Evolutionary conservation across 495 filamentous ascomycete genomes (phyloP).

Genomic region (Niebla homalea): DNA sequence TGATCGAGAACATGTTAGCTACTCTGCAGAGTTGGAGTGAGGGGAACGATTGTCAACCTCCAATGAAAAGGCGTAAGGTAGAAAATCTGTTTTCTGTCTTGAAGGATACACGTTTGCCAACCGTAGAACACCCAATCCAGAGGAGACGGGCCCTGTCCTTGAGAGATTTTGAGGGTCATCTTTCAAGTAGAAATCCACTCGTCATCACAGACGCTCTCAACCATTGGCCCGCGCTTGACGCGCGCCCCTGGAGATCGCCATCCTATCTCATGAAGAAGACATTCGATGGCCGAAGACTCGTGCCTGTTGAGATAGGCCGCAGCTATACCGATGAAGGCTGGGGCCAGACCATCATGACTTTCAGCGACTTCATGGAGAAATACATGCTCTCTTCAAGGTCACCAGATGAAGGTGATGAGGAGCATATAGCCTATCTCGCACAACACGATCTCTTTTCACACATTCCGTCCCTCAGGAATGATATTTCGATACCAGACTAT

Average conservation of each 20-base stretch:
- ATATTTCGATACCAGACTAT: constrained; percentile 72
- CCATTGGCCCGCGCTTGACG: constrained; percentile 69
- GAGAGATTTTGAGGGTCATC: constrained; percentile 50
- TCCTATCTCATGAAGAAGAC: constrained; percentile 66
- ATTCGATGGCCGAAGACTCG: constrained; percentile 60
- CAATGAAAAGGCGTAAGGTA: constrained; percentile 18
- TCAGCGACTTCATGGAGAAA: constrained; percentile 54
- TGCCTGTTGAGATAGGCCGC: constrained; percentile 81
- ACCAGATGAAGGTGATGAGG: neutral
- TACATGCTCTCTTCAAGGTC: constrained; percentile 32
- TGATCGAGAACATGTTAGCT: constrained; percentile 41
- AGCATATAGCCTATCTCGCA: constrained; percentile 59
- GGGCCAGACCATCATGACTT: constrained; percentile 71
- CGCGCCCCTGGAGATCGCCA: constrained; percentile 55
- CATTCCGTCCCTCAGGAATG: constrained; percentile 60
- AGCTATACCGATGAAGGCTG: constrained; percentile 79
- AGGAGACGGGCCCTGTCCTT: constrained; percentile 28
- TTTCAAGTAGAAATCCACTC: constrained; percentile 42
- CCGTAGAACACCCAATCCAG: constrained; percentile 26
- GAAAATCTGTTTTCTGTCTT: constrained; percentile 27
- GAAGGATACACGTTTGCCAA: constrained; percentile 20
- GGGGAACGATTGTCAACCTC: neutral
- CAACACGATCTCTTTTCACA: constrained; percentile 82
- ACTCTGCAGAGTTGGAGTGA: constrained; percentile 3
- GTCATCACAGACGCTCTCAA: constrained; percentile 51